Evolutionary conservation across 371 early-diverging fungal genomes (phyloP), one percentile per base, ranked within the genome.

Genomic region (Apophysomyces variabilis): DNA sequence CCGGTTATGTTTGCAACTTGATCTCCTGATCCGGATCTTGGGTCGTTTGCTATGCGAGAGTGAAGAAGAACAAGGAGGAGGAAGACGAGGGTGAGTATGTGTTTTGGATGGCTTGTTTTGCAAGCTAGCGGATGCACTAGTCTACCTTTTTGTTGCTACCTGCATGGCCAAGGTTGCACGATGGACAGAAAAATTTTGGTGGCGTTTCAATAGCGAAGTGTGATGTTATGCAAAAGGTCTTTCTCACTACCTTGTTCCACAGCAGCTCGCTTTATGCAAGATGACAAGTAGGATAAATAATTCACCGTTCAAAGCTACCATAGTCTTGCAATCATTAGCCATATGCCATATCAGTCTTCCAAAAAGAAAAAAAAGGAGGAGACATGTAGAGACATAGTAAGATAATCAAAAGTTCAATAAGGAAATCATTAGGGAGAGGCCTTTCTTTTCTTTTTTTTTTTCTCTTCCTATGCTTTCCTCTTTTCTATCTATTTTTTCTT

Each of bases 141-240:
- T 21, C 54, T 50, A 26, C 54, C 54, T 50, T 50, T 50, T 50
- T 50, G n/a, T 50, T 11, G n/a, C 54, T 50, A 50, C 54, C 54
- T 50, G 54, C 54, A 50, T 50, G 54, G 21, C 9, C 9, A 50
- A 47, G 54, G 54, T 50, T 21, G 54, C 54, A 50, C 54, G 54
- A 50, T 50, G 54, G 9, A 7, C 47, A 47, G 9, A 47, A 18
- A 14, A n/a, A 26, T 26, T 26, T 26, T 26, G 21, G 54, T 50
- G 54, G 54, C 54, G 54, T 50, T 47, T 45, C 32, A 32, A 50
- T 50, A 50, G 32, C 3, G 54, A 50, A 50, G 54, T 26, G 54
- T 50, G 54, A 50, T 13, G 41, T 41, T 41, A 41, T 41, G 41
- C 41, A 50, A 3, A 18, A n/a, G 16, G 18, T 26, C 11, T 21